A percentile compares a stretch with the other conserved stretches of the same genome.
Conservation (phyloP, 2,329 filamentous ascomycete species). For the Pyrenochaeta sp. region DNA sequence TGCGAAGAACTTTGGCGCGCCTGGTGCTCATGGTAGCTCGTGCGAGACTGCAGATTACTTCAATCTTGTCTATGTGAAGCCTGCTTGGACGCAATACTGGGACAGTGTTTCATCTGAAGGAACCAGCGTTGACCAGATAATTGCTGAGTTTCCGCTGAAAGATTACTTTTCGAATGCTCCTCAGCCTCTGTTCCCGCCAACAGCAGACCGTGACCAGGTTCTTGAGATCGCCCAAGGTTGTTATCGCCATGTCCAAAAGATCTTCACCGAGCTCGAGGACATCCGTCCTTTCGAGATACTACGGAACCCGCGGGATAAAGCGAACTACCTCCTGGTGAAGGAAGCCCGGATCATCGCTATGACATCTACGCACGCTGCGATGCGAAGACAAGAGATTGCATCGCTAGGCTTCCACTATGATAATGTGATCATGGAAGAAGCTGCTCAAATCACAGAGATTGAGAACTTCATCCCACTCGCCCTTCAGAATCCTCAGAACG, state of each 20-base stretch:
- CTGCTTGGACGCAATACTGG: constrained; percentile 87
- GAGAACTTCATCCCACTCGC: constrained; percentile 95
- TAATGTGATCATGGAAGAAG: constrained; percentile 98
- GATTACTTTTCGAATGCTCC: constrained; percentile 87
- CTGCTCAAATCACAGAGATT: constrained; percentile 95
- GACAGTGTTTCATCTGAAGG: constrained; percentile 67
- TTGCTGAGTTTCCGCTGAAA: constrained; percentile 85
- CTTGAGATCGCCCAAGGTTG: constrained; percentile 84
- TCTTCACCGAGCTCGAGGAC: constrained; percentile 92
- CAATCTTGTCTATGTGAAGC: constrained; percentile 87
- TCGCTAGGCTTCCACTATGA: constrained; percentile 95
- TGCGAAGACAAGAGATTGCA: constrained; percentile 89
- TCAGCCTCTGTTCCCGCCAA: constrained; percentile 79
- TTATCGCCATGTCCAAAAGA: constrained; percentile 85
- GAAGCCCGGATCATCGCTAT: constrained; percentile 98
- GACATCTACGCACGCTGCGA: constrained; percentile 98
- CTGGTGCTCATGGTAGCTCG: constrained; percentile 93
- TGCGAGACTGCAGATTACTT: constrained; percentile 98
- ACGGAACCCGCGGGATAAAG: constrained; percentile 86
- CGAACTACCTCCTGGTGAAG: constrained; percentile 93
- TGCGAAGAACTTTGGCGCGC: constrained; percentile 82
- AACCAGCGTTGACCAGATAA: constrained; percentile 67
- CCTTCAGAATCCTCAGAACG: constrained; percentile 81
- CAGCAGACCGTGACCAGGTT: constrained; percentile 70
- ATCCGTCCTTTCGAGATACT: constrained; percentile 95